Evolutionary conservation across 441 rosid species (phyloP), one percentile per base, ranked within the genome.

Genomic region (Rhodomyrtus psidioides): DNA sequence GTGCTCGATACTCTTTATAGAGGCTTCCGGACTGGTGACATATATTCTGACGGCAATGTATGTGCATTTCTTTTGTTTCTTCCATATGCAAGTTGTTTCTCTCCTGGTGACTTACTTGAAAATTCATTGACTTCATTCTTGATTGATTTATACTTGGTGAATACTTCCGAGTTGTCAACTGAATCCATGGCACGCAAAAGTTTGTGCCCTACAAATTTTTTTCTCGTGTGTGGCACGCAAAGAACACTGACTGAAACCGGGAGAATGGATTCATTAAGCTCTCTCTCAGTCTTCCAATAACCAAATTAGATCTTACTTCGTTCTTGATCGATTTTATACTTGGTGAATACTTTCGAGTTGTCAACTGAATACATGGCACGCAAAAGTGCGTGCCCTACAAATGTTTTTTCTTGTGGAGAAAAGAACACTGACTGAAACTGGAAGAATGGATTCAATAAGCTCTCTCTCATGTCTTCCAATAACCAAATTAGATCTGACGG

Each of bases 1-100:
- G 99, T 97, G 55, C 89, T 96, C 89, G 92, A 89, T 87, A 88
- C 98, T 65, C 91, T 96, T 81, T 85, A 95, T 89, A 94, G 83
- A 90, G 99, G 99, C 9, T 92, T 96, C 82, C 92, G 99, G 85
- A 96, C 98, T 2, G 96, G 98, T 57, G 99, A 96, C 89, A 95
- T 95, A 65, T 90, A 92, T 91, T 94, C 98, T 7, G 42, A 91
- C 0, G 99, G 99, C 93, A 93, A 89, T 81, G 99, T 97, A 93
- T 17, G 91, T 88, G 27, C 86, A 51, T 87, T 85, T 70, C 49
- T 70, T 70, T 70, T 16, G 21, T 70, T 70, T 70, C 49, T 30
- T 44, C 76, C 4, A 16, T 39, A 39, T 70, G 79, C 79, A 70
- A 70, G n/a, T 70, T 70, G 53, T 12, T 39, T 70, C 79, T 70